phyloP scores from a whole-genome alignment of 2,329 filamentous ascomycete genomes.

The Fusarium burgessii region DNA sequence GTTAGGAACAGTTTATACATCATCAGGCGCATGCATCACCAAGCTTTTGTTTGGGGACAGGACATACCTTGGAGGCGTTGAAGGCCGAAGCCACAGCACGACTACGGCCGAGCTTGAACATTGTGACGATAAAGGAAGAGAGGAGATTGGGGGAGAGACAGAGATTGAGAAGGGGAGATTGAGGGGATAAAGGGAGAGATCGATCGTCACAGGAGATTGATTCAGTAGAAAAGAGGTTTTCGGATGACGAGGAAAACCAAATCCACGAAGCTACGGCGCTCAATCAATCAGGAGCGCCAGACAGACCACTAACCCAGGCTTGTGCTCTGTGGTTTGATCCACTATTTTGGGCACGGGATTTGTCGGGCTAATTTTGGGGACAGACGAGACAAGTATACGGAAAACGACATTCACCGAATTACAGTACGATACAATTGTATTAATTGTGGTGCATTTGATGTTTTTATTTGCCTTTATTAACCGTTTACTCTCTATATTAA shows the following conservation, averaged over 20 bases:
- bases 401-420: conserved; percentile 44
- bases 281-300: conserved; percentile 37
- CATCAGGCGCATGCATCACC: neutral
- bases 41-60: conserved; percentile 18
- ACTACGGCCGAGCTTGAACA: conserved; percentile 91
- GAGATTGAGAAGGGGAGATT: neutral
- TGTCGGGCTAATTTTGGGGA: conserved; percentile 39
- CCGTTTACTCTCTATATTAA: neutral
- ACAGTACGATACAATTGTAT: conserved; percentile 20
- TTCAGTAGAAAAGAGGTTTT: conserved; percentile 39
- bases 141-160: conserved; percentile 20
- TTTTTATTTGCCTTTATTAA: conserved; percentile 24
- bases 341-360: conserved; percentile 45
- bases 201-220: conserved; percentile 15
- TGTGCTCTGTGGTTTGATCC: conserved; percentile 24
- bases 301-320: conserved; percentile 32
- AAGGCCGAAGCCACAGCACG: conserved; percentile 84
- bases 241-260: conserved; percentile 40
- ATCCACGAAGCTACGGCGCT: conserved; percentile 36
- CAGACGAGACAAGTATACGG: conserved; percentile 6
- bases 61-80: conserved; percentile 78
- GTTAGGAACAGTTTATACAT: conserved; percentile 26
- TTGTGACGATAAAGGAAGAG: conserved; percentile 57
- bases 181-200: conserved; percentile 14
- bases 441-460: neutral